Conservation (phyloP, 2,329 filamentous ascomycete species). For the Shiraia bambusicola region DNA sequence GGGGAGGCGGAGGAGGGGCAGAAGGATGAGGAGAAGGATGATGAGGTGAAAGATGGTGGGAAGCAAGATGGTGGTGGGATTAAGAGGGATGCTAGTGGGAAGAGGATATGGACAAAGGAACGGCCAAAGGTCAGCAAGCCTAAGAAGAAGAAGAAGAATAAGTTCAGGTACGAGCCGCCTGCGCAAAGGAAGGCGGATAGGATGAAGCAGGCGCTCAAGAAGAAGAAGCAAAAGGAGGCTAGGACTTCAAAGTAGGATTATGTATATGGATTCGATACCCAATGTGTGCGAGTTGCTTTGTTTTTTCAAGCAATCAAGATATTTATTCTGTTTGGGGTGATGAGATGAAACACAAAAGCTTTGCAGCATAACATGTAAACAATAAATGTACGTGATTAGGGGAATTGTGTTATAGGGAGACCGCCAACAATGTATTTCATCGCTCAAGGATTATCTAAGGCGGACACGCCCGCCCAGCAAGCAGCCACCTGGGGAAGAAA, state of each 20-base stretch:
- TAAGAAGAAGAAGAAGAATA: constrained; percentile 85
- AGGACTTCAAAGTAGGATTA: constrained; percentile 43
- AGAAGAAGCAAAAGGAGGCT: constrained; percentile 67
- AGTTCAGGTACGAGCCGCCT: constrained; percentile 92
- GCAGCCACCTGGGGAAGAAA: constrained; percentile 25
- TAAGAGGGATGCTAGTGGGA: constrained; percentile 41
- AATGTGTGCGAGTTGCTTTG: neutral
- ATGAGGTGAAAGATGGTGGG: constrained; percentile 51
- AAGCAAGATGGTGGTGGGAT: constrained; percentile 37
- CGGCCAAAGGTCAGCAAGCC: constrained; percentile 50
- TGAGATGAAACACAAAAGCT: neutral
- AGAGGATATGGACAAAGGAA: constrained; percentile 54
- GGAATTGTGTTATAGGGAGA: constrained; percentile 1
- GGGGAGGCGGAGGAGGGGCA: constrained; percentile 30
- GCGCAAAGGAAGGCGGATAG: constrained; percentile 68
- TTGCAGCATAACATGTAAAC: neutral
- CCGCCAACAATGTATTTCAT: constrained; percentile 31
- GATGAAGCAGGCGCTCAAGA: constrained; percentile 66
- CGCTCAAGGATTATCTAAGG: constrained; percentile 37
- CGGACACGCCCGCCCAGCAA: constrained; percentile 30
- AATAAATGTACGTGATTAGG: neutral
- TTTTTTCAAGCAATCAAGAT: neutral
- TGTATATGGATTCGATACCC: constrained; percentile 3
- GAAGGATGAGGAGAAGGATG: constrained; percentile 20
- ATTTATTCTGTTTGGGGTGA: too few relatives aligned